phyloP scores from a whole-genome alignment of 164 flowering plant species.

The Dillenia suffruticosa region DNA sequence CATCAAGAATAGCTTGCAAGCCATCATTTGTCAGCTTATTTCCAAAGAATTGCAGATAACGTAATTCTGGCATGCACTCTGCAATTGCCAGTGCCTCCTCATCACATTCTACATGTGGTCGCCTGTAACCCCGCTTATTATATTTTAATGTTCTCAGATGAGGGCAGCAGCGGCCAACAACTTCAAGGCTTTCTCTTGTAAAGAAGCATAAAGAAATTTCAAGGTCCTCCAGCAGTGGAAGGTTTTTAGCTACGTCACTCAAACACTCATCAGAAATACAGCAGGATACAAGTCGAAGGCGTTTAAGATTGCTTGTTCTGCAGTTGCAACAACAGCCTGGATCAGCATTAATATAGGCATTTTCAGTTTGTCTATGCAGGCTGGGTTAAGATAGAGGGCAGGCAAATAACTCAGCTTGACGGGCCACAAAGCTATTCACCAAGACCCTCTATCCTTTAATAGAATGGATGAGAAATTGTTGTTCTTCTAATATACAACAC shows the following conservation, averaged over 20 bases:
- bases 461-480: no score
- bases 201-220: constrained; percentile 12
- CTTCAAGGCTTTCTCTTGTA: constrained; percentile 19
- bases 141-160: constrained; percentile 15
- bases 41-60: constrained; percentile 17
- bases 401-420: no score
- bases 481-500: no score
- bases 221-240: constrained; percentile 37
- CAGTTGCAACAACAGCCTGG: not conserved
- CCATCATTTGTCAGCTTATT: constrained; percentile 22
- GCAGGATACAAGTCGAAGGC: constrained; percentile 29
- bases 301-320: constrained; percentile 26
- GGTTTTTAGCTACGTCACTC: constrained; percentile 20
- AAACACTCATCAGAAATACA: constrained; percentile 21
- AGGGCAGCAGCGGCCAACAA: constrained; percentile 26
- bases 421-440: no score
- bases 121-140: not conserved
- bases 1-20: constrained; percentile 26
- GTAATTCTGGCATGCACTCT: constrained; percentile 21
- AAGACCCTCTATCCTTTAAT: no score
- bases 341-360: not conserved
- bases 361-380: not conserved
- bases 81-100: constrained; percentile 23
- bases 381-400: no score
- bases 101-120: constrained; percentile 3